A percentile compares a stretch with the other conserved stretches of the same genome.
These are phyloP conservation scores for Periconia sp. DNA, from an alignment of 2,329 filamentous ascomycete species.

Conservation along the genomic window DNA sequence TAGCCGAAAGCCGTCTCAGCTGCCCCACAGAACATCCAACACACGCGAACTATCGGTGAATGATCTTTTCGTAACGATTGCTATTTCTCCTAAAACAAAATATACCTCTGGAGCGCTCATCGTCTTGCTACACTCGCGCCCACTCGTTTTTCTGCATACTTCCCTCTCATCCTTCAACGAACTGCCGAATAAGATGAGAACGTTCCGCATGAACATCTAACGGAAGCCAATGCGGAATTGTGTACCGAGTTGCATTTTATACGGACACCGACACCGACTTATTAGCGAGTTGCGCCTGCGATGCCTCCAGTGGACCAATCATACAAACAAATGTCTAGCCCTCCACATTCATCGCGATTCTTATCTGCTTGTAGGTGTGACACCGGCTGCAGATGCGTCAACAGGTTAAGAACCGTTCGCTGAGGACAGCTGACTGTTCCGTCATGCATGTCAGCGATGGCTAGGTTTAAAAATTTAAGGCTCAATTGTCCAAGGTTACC, in stretches of 20 bases:
- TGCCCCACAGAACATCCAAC: not conserved
- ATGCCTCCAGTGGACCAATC: no score
- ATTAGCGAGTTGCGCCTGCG: no score
- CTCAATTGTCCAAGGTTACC: not conserved
- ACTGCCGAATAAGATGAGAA: no score
- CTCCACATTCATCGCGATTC: not conserved
- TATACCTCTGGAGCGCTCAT: no score
- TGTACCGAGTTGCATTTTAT: no score
- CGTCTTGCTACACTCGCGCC: not conserved
- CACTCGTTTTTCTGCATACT: not conserved
- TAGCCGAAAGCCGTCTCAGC: not conserved
- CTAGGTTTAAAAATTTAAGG: not conserved
- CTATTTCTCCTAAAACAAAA: no score
- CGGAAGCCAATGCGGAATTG: no score
- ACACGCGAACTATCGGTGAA: not conserved
- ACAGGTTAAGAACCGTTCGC: not conserved
- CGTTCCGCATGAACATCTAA: no score
- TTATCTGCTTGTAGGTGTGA: constrained; percentile 7
- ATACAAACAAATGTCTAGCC: no score
- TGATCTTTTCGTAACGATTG: no score
- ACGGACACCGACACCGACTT: no score
- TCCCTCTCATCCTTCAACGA: not conserved
- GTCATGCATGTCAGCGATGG: constrained; percentile 8
- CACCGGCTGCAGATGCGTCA: constrained; percentile 7
- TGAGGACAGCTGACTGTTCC: constrained; percentile 8